Evolutionary conservation across 805 yeast genomes (phyloP).

Genomic region (Kuraishia molischiana): DNA sequence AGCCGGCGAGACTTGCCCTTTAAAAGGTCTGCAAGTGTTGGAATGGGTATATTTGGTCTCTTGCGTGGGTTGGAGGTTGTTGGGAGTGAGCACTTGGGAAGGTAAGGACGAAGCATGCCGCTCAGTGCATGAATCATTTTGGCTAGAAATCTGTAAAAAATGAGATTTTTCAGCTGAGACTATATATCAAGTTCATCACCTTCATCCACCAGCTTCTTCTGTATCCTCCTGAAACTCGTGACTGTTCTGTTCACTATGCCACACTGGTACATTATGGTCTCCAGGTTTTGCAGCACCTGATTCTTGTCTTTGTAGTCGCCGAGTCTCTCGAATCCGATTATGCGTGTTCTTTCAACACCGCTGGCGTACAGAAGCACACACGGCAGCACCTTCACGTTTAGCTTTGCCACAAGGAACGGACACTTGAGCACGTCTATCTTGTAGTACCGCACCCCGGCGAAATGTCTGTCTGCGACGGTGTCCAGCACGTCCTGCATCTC

Average conservation of each 20-base stretch:
- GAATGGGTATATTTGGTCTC: too few species aligned
- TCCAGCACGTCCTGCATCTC: constrained; percentile 39
- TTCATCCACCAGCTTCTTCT: constrained; percentile 7
- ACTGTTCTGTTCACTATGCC: constrained; percentile 26
- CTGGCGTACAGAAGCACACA: constrained; percentile 50
- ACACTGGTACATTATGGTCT: constrained; percentile 23
- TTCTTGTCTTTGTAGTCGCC: constrained; percentile 27
- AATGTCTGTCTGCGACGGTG: constrained; percentile 50
- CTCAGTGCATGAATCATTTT: too few species aligned
- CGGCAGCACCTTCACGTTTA: constrained; percentile 61
- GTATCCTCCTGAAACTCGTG: constrained; percentile 16
- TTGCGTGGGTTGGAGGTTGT: too few species aligned
- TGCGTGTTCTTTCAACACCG: constrained; percentile 48
- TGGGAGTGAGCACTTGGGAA: too few species aligned
- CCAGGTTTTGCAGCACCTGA: constrained; percentile 40
- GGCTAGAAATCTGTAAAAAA: too few species aligned
- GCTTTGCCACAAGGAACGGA: constrained; percentile 60
- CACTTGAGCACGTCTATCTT: constrained; percentile 53
- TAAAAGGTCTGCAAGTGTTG: too few species aligned
- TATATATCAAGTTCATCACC: constrained; percentile 30
- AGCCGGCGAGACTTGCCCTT: too few species aligned
- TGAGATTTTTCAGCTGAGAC: too few species aligned
- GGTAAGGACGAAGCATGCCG: too few species aligned
- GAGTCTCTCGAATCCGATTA: constrained; percentile 58
- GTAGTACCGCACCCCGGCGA: constrained; percentile 32